Percentiles rank a stretch among this genome's conserved stretches.
These are phyloP conservation scores for Ceratobasidium sp. DNA, from an alignment of 1,284 basidiomycete species.

Conservation along the genomic window DNA sequence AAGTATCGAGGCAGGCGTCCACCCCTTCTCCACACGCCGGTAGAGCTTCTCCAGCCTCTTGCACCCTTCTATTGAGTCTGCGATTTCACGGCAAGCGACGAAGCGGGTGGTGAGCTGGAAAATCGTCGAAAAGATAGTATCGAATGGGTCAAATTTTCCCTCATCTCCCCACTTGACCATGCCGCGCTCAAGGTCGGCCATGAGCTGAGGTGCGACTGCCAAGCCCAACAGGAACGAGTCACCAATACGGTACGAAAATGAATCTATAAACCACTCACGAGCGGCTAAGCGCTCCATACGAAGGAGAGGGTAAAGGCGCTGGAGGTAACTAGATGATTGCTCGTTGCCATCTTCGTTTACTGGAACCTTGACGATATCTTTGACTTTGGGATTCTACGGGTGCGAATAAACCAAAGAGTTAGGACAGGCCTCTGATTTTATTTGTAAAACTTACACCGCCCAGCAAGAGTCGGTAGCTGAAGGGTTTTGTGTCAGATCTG, in stretches of 20 bases:
- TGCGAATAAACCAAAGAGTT: too few relatives aligned
- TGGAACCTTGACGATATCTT: neutral
- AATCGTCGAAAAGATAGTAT: neutral
- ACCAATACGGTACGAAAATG: too few relatives aligned
- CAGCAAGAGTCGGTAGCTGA: constrained; percentile 22
- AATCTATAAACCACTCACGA: too few relatives aligned
- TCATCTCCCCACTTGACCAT: constrained; percentile 19
- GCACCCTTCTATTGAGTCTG: constrained; percentile 21
- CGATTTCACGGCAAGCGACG: constrained; percentile 16
- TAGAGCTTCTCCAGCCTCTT: constrained; percentile 26
- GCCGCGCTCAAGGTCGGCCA: constrained; percentile 21
- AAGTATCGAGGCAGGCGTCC: constrained; percentile 4
- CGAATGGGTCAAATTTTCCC: constrained; percentile 25
- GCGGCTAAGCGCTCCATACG: constrained; percentile 13
- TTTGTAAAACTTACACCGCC: constrained; percentile 38
- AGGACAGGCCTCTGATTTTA: too few relatives aligned
- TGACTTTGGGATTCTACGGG: neutral
- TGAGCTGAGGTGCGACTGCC: constrained; percentile 18
- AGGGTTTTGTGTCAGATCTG: too few relatives aligned
- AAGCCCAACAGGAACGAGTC: too few relatives aligned
- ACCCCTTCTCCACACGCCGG: constrained; percentile 15
- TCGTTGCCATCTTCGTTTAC: constrained; percentile 10
- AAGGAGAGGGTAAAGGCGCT: constrained; percentile 5
- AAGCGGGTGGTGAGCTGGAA: constrained; percentile 29
- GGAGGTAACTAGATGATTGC: neutral